Evolutionary conservation across 2,329 filamentous ascomycete species (phyloP).

Genomic region (Alternaria brassicicola): DNA sequence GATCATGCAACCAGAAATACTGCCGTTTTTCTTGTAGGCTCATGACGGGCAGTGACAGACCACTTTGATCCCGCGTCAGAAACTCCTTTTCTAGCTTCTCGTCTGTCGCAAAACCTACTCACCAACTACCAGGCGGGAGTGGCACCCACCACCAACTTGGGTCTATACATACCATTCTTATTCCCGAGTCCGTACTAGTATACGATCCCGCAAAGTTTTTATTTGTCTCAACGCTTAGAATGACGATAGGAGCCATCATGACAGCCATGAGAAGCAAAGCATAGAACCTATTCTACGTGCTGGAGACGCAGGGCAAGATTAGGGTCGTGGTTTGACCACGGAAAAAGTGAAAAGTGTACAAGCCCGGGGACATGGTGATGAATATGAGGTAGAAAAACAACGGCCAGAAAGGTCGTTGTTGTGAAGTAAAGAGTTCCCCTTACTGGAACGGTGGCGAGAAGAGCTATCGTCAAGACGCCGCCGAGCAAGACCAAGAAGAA

Average conservation of each 20-base stretch:
- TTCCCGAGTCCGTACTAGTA: not conserved
- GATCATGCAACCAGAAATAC: not conserved
- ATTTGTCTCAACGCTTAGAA: slow-evolving; percentile 18
- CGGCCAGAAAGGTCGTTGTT: not conserved
- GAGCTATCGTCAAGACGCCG: not conserved
- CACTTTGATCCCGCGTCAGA: not conserved
- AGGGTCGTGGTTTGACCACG: slow-evolving; percentile 15
- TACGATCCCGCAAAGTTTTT: not conserved
- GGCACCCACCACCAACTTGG: not conserved
- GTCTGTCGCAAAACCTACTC: not conserved
- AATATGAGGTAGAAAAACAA: not conserved
- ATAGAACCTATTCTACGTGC: slow-evolving; percentile 21
- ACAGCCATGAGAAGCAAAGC: slow-evolving; percentile 10
- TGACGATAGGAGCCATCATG: slow-evolving; percentile 4
- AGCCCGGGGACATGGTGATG: not conserved
- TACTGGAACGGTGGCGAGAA: not conserved
- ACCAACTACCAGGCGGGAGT: not conserved
- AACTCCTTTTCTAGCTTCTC: not conserved
- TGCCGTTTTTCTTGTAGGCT: not conserved
- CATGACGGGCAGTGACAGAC: not conserved
- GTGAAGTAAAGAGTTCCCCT: not conserved
- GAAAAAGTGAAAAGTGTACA: slow-evolving; percentile 12
- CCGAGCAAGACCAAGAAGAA: not conserved
- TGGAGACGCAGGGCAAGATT: slow-evolving; percentile 17
- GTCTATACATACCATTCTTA: not conserved